These are phyloP conservation scores for Aspergillus fischeri DNA, from an alignment of 2,329 filamentous ascomycete genomes.

Conservation along the genomic window DNA sequence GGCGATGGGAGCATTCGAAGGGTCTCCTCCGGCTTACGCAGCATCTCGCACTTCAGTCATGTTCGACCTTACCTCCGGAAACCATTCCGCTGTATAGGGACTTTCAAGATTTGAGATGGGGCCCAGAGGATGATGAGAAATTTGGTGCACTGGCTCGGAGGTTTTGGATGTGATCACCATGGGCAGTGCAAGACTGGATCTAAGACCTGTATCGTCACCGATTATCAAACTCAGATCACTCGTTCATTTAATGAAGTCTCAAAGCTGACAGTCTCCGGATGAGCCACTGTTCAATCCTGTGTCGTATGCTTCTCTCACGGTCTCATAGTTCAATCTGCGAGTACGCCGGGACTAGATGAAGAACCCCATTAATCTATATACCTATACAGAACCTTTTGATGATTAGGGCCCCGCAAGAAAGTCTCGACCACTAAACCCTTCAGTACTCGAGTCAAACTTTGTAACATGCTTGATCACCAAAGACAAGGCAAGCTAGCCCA, in stretches of 20 bases:
- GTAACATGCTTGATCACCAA: too few species aligned
- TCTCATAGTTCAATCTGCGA: too few species aligned
- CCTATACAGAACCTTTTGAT: too few species aligned
- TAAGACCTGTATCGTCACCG: not conserved
- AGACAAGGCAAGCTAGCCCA: not conserved
- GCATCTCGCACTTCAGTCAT: conserved; percentile 12
- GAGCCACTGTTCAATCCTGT: not conserved
- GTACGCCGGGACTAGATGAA: too few species aligned
- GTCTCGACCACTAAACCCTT: not conserved
- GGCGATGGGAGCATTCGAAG: conserved; percentile 16
- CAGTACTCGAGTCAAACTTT: not conserved
- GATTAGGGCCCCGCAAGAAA: not conserved
- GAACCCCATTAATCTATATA: too few species aligned
- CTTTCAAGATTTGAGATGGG: conserved; percentile 16
- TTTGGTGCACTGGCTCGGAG: conserved; percentile 20
- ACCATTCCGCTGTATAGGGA: conserved; percentile 13
- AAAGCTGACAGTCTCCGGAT: too few species aligned
- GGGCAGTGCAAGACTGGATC: not conserved
- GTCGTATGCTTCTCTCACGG: too few species aligned
- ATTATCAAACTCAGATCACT: not conserved
- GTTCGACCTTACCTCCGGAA: conserved; percentile 12
- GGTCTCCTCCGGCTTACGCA: conserved; percentile 21
- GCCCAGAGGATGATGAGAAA: conserved; percentile 6
- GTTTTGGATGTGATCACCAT: not conserved
- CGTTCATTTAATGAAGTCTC: not conserved